These are phyloP conservation scores for Naumovozyma baii DNA, from an alignment of 805 yeast genomes.

Conservation along the genomic window DNA sequence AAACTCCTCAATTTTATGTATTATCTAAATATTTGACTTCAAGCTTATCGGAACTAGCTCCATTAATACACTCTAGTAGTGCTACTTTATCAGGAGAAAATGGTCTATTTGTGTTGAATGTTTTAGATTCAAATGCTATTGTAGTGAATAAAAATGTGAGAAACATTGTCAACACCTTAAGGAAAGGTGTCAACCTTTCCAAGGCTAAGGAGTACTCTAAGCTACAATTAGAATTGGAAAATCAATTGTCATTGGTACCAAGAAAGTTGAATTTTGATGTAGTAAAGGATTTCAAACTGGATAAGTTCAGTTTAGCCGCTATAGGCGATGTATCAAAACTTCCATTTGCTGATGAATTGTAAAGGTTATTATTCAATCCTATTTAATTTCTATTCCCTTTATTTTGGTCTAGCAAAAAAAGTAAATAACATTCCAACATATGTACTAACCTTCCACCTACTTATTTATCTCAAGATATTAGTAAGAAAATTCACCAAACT, in stretches of 20 bases:
- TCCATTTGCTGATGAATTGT: slow-evolving; percentile 86
- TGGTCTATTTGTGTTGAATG: slow-evolving; percentile 66
- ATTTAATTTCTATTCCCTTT: too few species aligned
- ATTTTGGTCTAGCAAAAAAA: neutral
- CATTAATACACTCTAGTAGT: slow-evolving; percentile 46
- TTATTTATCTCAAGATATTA: too few species aligned
- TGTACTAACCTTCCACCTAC: neutral
- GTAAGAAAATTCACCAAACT: too few species aligned
- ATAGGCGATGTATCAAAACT: slow-evolving; percentile 79
- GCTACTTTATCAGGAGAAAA: slow-evolving; percentile 41
- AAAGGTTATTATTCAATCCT: slow-evolving; percentile 16
- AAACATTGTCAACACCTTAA: slow-evolving; percentile 43
- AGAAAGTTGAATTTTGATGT: slow-evolving; percentile 31
- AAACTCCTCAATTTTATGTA: slow-evolving; percentile 56
- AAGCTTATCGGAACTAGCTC: slow-evolving; percentile 47
- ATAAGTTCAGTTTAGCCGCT: slow-evolving; percentile 74
- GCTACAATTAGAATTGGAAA: slow-evolving; percentile 35
- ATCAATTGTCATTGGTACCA: slow-evolving; percentile 31
- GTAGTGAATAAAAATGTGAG: slow-evolving; percentile 53
- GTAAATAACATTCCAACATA: neutral
- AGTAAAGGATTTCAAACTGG: slow-evolving; percentile 39
- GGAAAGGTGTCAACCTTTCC: slow-evolving; percentile 47
- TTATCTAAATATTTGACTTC: slow-evolving; percentile 57
- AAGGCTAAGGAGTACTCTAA: slow-evolving; percentile 49
- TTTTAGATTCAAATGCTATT: slow-evolving; percentile 49